A percentile compares a stretch with the other conserved stretches of the same genome.
Evolutionary conservation across 2,329 filamentous ascomycete species (phyloP).

Genomic region (Botryosphaeria dothidea): DNA sequence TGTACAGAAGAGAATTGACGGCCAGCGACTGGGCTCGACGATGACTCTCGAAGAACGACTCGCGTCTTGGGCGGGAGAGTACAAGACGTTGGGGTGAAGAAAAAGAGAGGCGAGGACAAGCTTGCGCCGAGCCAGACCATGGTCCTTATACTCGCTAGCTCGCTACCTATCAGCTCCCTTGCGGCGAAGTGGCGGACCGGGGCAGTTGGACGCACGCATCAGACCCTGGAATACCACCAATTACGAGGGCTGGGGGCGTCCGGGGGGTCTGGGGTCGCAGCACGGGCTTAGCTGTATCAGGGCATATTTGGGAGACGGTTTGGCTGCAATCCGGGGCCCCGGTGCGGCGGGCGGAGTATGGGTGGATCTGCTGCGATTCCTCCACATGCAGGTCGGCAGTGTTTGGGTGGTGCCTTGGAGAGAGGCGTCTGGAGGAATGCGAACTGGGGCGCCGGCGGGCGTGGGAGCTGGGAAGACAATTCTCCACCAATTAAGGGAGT

Average conservation of each 20-base stretch:
- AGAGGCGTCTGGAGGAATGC: slow-evolving; percentile 6
- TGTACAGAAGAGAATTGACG: not conserved
- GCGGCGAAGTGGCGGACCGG: slow-evolving; percentile 3
- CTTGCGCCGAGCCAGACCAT: slow-evolving; percentile 1
- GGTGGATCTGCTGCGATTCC: slow-evolving; percentile 5
- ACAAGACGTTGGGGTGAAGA: not conserved
- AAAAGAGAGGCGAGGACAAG: slow-evolving; percentile 1
- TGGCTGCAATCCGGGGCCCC: slow-evolving; percentile 14
- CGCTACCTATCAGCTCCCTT: slow-evolving; percentile 4
- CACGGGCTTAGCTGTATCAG: not conserved
- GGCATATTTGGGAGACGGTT: not conserved
- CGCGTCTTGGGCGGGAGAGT: not conserved
- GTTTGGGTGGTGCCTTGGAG: not conserved
- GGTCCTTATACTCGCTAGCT: slow-evolving; percentile 11
- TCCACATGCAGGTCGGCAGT: not conserved
- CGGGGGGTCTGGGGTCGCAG: not conserved
- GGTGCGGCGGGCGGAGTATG: not conserved
- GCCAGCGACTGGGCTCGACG: not conserved
- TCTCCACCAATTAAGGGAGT: not conserved
- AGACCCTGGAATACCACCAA: slow-evolving; percentile 9
- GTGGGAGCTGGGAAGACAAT: not conserved
- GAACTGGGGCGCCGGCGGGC: not conserved
- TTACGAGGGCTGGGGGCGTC: not conserved
- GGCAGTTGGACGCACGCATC: slow-evolving; percentile 7
- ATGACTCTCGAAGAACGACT: not conserved